Evolutionary conservation across 352 stramenopile genomes (phyloP).

Genomic region (Globisporangium barbulae): DNA sequence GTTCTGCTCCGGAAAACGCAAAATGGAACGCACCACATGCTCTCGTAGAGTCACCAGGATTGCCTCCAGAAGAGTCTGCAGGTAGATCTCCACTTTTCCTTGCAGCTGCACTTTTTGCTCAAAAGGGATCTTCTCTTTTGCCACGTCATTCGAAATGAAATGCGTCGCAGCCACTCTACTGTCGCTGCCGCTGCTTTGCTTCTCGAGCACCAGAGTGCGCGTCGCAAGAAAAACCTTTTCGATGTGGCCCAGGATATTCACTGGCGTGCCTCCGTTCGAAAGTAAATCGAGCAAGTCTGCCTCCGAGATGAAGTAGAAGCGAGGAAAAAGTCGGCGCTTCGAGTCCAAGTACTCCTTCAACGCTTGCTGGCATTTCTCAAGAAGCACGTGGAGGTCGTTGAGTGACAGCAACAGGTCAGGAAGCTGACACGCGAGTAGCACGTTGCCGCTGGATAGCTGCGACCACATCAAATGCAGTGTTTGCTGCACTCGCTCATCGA

Average conservation of each 20-base stretch:
- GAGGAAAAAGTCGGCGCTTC: constrained; percentile 89
- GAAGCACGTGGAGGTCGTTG: constrained; percentile 63
- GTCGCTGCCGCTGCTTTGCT: constrained; percentile 15
- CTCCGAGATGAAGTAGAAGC: constrained; percentile 96
- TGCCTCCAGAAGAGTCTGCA: constrained; percentile 89
- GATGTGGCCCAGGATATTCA: constrained; percentile 89
- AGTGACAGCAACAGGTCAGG: constrained; percentile 74
- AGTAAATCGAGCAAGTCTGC: constrained; percentile 93
- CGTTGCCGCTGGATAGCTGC: constrained; percentile 63
- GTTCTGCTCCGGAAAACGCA: constrained; percentile 86
- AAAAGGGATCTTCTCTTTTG: constrained; percentile 88
- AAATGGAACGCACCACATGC: constrained; percentile 85
- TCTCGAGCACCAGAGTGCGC: constrained; percentile 61
- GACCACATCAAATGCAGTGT: constrained; percentile 79
- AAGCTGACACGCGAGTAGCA: constrained; percentile 75
- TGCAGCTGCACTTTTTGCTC: constrained; percentile 83
- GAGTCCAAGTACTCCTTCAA: constrained; percentile 94
- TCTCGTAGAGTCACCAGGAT: constrained; percentile 90
- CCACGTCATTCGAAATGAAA: constrained; percentile 90
- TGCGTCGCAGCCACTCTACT: constrained; percentile 63
- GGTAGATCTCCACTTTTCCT: constrained; percentile 96
- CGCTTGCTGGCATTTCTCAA: constrained; percentile 93
- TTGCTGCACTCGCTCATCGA: constrained; percentile 78
- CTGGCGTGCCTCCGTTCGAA: constrained; percentile 88
- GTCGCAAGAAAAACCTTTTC: constrained; percentile 87